Base-by-base conservation (phyloP, 805 yeast species). In the Tetrapisispora pingtungensis region DNA sequence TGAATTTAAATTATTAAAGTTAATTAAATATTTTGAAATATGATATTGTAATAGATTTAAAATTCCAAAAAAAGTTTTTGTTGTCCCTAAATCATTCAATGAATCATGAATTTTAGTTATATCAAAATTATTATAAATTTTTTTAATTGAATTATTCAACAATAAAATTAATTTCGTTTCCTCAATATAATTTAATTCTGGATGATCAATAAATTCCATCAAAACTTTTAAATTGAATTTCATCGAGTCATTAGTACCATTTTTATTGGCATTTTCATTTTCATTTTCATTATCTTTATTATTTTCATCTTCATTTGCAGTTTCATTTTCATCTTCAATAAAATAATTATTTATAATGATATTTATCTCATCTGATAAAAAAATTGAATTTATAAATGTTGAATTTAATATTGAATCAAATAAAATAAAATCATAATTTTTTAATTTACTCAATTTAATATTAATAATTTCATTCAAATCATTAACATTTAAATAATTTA, bases 161-260 rank as follows among this genome's bases (percentile, higher is more conserved):
- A 61, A 40, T 7, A 47, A 17, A 7, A 47, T 22, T 28, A 61
- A 44, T 30, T 50, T 53, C 13, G 54, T 49, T 45, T 61, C 58
- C 17, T 58, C 50, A 8, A 53, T 35, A 26, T 47, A 55, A 46
- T 58, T 53, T 18, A 56, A 43, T 24, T 59, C 58, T 7, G 65
- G 61, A 45, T 62, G 67, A 44, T 63, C 67, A 26, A 62, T 48
- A 1, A 62, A 31, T 46, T 63, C 67, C 66, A 63, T 54, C 12
- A 62, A 34, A 22, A 59, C 45, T 42, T 52, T 49, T 18, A 59
- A 46, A 43, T 50, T 43, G 42, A 61, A 56, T 15, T n/a, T n/a
- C n/a, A n/a, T n/a, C n/a, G n/a, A n/a, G n/a, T n/a, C n/a, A n/a
- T n/a, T n/a, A n/a, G n/a, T n/a, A n/a, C n/a, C n/a, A n/a, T n/a